phyloP scores from a whole-genome alignment of 2,329 filamentous ascomycete genomes.

The Aspergillus awamori region DNA sequence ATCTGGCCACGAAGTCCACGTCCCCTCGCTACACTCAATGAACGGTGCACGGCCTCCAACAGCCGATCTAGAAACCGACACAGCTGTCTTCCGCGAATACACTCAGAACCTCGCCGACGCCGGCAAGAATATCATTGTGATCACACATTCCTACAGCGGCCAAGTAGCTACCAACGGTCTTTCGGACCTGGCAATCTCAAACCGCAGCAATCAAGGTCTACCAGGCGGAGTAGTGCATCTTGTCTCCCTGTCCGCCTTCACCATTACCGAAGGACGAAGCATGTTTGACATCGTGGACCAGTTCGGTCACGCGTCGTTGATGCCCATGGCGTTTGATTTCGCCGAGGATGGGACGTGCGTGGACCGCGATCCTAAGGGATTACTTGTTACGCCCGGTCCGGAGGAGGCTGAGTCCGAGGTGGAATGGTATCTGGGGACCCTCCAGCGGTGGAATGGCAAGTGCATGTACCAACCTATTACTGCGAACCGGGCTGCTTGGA shows the following conservation, averaged over 20 bases:
- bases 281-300: slow-evolving; percentile 12
- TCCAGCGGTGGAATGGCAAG: slow-evolving; percentile 15
- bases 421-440: slow-evolving; percentile 1
- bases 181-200: background rate
- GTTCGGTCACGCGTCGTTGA: background rate
- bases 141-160: slow-evolving; percentile 19
- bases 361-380: background rate
- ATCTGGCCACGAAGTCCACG: slow-evolving; percentile 11
- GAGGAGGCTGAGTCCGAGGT: background rate
- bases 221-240: background rate
- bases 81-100: background rate
- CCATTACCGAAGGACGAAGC: background rate
- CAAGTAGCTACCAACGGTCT: slow-evolving; percentile 17
- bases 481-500: background rate
- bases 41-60: slow-evolving; percentile 15
- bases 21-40: slow-evolving; percentile 4
- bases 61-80: slow-evolving; percentile 12
- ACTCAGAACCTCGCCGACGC: background rate
- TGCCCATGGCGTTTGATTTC: slow-evolving; percentile 12
- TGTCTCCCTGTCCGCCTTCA: slow-evolving; percentile 1
- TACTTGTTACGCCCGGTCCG: slow-evolving; percentile 1
- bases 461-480: slow-evolving; percentile 1
- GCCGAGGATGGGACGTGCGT: slow-evolving; percentile 1
- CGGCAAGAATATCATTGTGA: slow-evolving; percentile 6
- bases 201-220: background rate